Conservation (phyloP, 1,284 basidiomycete genomes). For the Ganoderma boninense region DNA sequence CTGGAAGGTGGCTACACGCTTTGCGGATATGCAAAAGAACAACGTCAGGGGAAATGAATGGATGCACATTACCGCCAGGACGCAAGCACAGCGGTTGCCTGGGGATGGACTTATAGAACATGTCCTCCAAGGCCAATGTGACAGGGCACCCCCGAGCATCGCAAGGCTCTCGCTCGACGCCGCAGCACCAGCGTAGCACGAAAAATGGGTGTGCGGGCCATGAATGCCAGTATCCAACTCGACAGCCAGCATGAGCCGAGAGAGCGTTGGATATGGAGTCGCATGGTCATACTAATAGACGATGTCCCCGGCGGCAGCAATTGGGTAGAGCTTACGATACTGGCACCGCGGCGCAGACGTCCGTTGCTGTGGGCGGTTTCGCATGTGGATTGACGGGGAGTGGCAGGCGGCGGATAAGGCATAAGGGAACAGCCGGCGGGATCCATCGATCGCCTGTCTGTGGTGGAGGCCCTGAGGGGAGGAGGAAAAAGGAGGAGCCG, state of each 20-base stretch:
- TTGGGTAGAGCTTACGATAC: slow-evolving; percentile 5
- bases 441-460: slow-evolving; percentile 10
- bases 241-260: background rate
- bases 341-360: slow-evolving; percentile 25
- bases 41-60: slow-evolving; percentile 1
- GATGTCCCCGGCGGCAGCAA: background rate
- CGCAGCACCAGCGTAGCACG: background rate
- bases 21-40: slow-evolving; percentile 1
- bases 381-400: background rate
- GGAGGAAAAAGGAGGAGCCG: slow-evolving; percentile 1
- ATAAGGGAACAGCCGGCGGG: background rate
- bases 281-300: background rate
- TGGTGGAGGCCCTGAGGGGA: slow-evolving; percentile 1
- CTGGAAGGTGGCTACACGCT: slow-evolving; percentile 3
- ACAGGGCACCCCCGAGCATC: background rate
- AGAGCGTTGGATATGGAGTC: background rate
- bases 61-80: background rate
- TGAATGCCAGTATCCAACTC: background rate
- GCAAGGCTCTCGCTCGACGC: background rate
- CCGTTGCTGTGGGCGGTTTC: slow-evolving; percentile 16
- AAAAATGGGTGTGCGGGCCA: background rate
- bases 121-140: background rate
- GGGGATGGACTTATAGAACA: background rate
- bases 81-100: background rate
- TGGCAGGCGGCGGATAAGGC: background rate